Base-by-base conservation (phyloP, 441 rosid genomes). In the Croton laevigatus region DNA sequence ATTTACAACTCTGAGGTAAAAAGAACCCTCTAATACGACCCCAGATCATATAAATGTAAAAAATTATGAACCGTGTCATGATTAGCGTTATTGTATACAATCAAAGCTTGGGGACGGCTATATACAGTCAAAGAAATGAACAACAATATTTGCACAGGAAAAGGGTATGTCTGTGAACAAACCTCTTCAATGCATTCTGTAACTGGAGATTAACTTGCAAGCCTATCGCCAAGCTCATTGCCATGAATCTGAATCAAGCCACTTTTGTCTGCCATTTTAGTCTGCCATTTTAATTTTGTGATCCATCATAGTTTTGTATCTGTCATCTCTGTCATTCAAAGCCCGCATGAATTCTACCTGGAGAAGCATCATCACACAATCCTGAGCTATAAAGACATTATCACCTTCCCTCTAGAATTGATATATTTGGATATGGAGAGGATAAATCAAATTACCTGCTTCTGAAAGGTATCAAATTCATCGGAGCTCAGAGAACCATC, bases 401-500 rank as follows among this genome's bases (percentile, higher is more conserved):
- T 57, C 54, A 16, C 23, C 0, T 55, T 27, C 42, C 42, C 32
- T 27, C 2, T 27, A 27, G 32, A 27, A 27, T 27, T 27, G 32
- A 27, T 27, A 44, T 2, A 16, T 22, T 46, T 8, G 27, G 7
- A 16, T 14, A 42, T 22, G 5, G 12, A n/a, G 2, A 27, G 23
- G 17, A 70, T 32, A 20, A 2, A 48, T 37, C 65, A 11, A 20
- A 11, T 59, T 73, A 91, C 99, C 95, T 89, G 95, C 76, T 93
- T 83, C 69, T 91, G 97, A 68, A 95, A 95, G 51, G 77, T 77
- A 57, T 87, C 84, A 46, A 95, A 95, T 81, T 95, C 99, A 6
- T 95, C 97, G 3, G 93, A 87, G 84, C 97, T 95, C 64, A 95
- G 81, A 75, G 98, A 93, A 22, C 98, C 97, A 65, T 95, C 97